Conservation (phyloP, 1,139 yeast genomes). For the Diutina rugosa region DNA sequence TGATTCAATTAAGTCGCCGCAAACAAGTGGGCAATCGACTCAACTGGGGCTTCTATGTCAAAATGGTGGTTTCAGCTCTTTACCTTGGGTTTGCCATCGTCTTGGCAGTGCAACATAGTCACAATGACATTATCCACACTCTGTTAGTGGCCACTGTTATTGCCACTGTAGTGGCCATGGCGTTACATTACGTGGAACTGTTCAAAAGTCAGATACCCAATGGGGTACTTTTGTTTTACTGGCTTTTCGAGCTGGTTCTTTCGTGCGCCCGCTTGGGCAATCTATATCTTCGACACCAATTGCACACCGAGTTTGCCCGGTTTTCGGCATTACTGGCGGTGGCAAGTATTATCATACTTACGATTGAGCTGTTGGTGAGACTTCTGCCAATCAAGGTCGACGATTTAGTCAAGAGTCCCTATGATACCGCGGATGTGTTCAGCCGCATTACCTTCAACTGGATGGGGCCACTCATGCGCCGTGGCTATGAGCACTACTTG, state of each 20-base stretch:
- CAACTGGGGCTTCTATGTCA: constrained; percentile 30
- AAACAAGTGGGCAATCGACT: constrained; percentile 16
- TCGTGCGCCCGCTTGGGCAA: constrained; percentile 30
- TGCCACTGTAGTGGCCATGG: constrained; percentile 32
- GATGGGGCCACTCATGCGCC: constrained; percentile 86
- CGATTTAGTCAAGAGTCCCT: constrained; percentile 29
- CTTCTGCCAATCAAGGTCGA: neutral
- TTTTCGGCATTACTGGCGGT: constrained; percentile 34
- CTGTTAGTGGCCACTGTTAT: constrained; percentile 24
- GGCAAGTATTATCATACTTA: constrained; percentile 37
- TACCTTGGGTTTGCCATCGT: constrained; percentile 26
- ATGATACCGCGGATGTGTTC: constrained; percentile 73
- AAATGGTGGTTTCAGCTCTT: constrained; percentile 24
- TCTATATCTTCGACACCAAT: constrained; percentile 31
- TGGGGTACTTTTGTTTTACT: constrained; percentile 60
- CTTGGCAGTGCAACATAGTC: constrained; percentile 9
- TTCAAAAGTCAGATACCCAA: constrained; percentile 52
- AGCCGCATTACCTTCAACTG: constrained; percentile 73
- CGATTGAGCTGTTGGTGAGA: constrained; percentile 24
- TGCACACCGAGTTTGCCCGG: constrained; percentile 21
- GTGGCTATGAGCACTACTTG: constrained; percentile 65
- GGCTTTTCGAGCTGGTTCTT: constrained; percentile 46
- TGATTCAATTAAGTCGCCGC: constrained; percentile 20
- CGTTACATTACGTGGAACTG: constrained; percentile 62
- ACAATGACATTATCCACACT: constrained; percentile 28